Evolutionary conservation across 2,329 filamentous ascomycete species (phyloP).

Genomic region (Onygena corvina): DNA sequence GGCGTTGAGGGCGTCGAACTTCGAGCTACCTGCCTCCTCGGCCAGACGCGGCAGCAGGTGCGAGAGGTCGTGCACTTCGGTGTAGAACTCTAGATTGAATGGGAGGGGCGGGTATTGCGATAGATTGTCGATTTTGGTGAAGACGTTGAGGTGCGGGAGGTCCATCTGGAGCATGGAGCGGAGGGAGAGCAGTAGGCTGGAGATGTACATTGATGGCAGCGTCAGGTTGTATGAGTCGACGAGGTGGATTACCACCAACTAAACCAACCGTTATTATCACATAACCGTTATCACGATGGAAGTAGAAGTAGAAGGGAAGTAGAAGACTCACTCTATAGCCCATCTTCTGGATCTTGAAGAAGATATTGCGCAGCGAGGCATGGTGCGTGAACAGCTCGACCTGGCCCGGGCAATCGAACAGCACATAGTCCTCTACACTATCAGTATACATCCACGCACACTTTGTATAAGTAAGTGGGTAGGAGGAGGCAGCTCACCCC

Average conservation of each 20-base stretch:
- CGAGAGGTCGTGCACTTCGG: constrained; percentile 84
- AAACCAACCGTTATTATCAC: constrained; percentile 13
- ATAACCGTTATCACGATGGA: neutral
- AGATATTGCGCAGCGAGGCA: constrained; percentile 78
- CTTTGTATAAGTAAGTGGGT: too few relatives aligned
- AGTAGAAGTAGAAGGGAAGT: neutral
- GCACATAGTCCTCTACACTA: constrained; percentile 74
- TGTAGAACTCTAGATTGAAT: constrained; percentile 95
- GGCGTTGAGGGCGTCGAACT: constrained; percentile 73
- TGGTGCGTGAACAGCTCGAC: constrained; percentile 97
- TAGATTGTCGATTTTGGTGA: constrained; percentile 96
- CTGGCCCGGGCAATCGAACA: constrained; percentile 95
- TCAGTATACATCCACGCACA: too few relatives aligned
- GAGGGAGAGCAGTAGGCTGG: constrained; percentile 81
- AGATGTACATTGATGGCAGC: constrained; percentile 86
- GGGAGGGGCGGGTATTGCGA: constrained; percentile 71
- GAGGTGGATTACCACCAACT: constrained; percentile 89
- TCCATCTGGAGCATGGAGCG: constrained; percentile 98
- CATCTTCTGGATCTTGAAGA: constrained; percentile 78
- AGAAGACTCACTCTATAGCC: constrained; percentile 63
- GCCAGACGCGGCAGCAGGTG: constrained; percentile 73
- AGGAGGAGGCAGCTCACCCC: constrained; percentile 33
- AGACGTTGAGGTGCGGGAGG: constrained; percentile 85
- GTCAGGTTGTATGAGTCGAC: constrained; percentile 91
- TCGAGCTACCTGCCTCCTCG: constrained; percentile 60